Evolutionary conservation across 306 rosid species (phyloP).

Genomic region (Sicyos edulis): DNA sequence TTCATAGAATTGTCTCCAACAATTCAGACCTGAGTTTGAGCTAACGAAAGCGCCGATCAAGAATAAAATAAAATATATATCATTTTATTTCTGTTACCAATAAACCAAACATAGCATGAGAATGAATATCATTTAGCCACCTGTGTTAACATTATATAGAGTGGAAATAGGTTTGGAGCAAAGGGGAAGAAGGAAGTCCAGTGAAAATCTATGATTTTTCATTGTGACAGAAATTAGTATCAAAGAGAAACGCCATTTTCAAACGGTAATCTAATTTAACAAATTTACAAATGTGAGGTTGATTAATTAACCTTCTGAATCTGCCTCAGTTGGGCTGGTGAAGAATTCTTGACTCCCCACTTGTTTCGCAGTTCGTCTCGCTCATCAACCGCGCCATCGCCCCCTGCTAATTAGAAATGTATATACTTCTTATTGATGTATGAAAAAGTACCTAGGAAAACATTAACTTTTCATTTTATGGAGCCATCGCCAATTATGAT

Average conservation of each 20-base stretch:
- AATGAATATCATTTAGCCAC: background rate
- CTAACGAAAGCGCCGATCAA: no score
- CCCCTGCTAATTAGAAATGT: conserved; percentile 9
- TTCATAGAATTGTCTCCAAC: no score
- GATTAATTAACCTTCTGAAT: background rate
- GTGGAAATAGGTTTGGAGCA: background rate
- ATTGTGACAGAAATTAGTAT: conserved; percentile 5
- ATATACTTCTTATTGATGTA: no score
- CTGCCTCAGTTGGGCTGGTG: no score
- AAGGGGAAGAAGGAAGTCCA: background rate
- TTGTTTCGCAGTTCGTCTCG: background rate
- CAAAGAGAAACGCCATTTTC: conserved; percentile 8
- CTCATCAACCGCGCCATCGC: background rate
- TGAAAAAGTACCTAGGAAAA: no score
- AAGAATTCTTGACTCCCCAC: background rate
- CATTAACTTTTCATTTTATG: no score
- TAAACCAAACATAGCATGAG: background rate
- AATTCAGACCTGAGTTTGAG: no score
- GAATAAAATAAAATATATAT: background rate
- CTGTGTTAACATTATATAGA: background rate
- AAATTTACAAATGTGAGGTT: conserved; percentile 14
- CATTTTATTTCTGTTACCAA: background rate
- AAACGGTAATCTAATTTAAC: conserved; percentile 5
- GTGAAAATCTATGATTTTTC: background rate
- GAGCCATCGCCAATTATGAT: background rate